These are phyloP conservation scores for Coemansia sp. DNA, from an alignment of 192 early-diverging fungal genomes.

Conservation along the genomic window DNA sequence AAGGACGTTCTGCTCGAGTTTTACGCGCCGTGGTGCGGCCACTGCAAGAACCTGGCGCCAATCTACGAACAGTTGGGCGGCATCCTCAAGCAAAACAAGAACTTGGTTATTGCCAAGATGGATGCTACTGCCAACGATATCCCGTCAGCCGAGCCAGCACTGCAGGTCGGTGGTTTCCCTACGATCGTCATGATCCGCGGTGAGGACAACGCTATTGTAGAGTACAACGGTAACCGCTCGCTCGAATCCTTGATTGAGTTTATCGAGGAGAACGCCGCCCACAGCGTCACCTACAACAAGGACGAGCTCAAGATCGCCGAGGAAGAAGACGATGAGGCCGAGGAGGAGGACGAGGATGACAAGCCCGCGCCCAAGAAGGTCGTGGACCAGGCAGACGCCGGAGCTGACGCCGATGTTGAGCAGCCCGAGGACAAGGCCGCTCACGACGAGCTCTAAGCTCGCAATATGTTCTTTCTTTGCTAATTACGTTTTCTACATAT, in stretches of 20 bases:
- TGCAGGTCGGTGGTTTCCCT: conserved; percentile 90
- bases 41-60: conserved; percentile 73
- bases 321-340: conserved; percentile 30
- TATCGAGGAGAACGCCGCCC: conserved; percentile 73
- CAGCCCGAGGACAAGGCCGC: conserved; percentile 14
- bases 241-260: conserved; percentile 79
- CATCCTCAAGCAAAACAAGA: conserved; percentile 56
- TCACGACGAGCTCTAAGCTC: conserved; percentile 29
- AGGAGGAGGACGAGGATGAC: conserved; percentile 33
- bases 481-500: neutral
- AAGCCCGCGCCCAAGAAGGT: conserved; percentile 24
- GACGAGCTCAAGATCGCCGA: conserved; percentile 37
- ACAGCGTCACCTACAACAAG: conserved; percentile 50
- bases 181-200: conserved; percentile 93
- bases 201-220: conserved; percentile 73
- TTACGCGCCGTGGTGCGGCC: conserved; percentile 90
- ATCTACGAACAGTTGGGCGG: conserved; percentile 85
- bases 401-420: conserved; percentile 12
- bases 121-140: conserved; percentile 95
- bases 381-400: conserved; percentile 23
- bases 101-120: conserved; percentile 89
- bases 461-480: conserved; percentile 2
- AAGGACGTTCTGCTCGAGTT: conserved; percentile 96
- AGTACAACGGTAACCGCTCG: conserved; percentile 85
- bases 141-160: conserved; percentile 63